phyloP scores from a whole-genome alignment of 2,329 filamentous ascomycete genomes.

The Colletotrichum eremochloae region DNA sequence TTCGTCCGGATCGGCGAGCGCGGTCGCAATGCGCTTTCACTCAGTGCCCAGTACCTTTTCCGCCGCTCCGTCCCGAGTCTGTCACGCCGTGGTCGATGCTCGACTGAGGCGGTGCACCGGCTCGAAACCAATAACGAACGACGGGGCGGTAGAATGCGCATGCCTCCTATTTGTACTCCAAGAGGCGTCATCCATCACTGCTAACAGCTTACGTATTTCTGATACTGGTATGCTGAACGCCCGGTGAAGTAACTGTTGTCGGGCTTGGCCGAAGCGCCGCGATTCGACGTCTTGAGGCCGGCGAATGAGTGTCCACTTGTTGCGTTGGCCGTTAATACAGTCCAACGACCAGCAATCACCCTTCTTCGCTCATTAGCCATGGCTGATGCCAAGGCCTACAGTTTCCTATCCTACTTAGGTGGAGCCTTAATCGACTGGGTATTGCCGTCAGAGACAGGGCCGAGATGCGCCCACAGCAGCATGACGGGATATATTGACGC shows the following conservation, averaged over 20 bases:
- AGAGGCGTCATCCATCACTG: not conserved
- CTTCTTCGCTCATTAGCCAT: not conserved
- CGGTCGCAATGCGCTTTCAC: not conserved
- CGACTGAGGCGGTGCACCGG: not conserved
- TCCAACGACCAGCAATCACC: not conserved
- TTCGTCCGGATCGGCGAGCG: not conserved
- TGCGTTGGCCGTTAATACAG: not conserved
- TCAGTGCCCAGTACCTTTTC: not conserved
- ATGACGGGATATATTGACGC: conserved; percentile 13
- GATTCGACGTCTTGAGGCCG: not conserved
- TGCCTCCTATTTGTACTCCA: not conserved
- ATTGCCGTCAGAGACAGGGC: not conserved
- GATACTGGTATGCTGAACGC: not conserved
- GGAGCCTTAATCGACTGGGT: not conserved
- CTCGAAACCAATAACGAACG: not conserved
- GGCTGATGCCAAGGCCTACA: not conserved
- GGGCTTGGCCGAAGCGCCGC: not conserved
- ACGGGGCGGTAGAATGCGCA: not conserved
- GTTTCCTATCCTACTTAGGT: not conserved
- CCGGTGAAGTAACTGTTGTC: not conserved
- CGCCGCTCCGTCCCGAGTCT: not conserved
- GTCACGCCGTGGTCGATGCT: not conserved
- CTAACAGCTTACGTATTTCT: not conserved
- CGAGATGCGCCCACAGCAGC: not conserved
- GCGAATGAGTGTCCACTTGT: not conserved